A percentile compares a stretch with the other conserved stretches of the same genome.
These are phyloP conservation scores for Aegilops umbellulata DNA, from an alignment of 176 grass and related monocot species.

Conservation along the genomic window DNA sequence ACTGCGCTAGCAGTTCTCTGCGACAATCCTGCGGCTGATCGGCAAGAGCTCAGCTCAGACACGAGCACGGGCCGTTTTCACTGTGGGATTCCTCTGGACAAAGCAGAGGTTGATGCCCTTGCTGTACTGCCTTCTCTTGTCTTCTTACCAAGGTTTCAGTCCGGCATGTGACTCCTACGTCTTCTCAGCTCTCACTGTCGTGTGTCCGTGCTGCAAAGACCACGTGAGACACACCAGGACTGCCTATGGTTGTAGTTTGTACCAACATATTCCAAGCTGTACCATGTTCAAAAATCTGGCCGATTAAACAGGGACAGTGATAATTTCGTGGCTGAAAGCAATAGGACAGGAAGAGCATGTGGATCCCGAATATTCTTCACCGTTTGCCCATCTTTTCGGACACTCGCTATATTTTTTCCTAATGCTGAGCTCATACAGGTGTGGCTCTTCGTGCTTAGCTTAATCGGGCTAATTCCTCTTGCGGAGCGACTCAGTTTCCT, in stretches of 20 bases:
- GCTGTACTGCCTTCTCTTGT: background rate
- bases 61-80: background rate
- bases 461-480: slow-evolving; percentile 79
- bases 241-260: too few species aligned
- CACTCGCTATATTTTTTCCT: background rate
- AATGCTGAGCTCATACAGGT: slow-evolving; percentile 41
- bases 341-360: background rate
- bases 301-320: background rate
- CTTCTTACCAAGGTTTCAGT: background rate
- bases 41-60: background rate
- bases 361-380: background rate
- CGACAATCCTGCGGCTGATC: background rate
- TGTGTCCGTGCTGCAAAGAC: background rate
- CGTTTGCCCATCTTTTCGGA: background rate
- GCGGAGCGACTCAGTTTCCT: slow-evolving; percentile 94
- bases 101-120: background rate
- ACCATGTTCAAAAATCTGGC: background rate
- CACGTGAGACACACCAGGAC: background rate
- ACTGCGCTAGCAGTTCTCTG: background rate
- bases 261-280: background rate
- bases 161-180: slow-evolving; percentile 9
- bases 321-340: background rate
- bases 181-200: background rate
- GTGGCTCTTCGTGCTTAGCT: slow-evolving; percentile 84
- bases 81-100: background rate